These are phyloP conservation scores for Suillus discolor DNA, from an alignment of 768 basidiomycete genomes.

Conservation along the genomic window DNA sequence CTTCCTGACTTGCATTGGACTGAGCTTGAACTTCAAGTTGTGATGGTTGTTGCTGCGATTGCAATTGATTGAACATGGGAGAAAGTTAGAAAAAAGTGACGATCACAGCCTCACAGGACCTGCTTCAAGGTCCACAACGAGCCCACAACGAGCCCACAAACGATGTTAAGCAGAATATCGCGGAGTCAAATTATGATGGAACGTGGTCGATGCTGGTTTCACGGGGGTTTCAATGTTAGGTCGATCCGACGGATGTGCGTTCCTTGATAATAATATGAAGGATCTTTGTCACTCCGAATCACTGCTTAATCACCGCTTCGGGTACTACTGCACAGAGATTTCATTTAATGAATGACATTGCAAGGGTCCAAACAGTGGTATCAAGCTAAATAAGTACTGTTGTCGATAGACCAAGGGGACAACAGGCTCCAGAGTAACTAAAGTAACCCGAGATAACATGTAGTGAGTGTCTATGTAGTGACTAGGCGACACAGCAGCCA, in stretches of 20 bases:
- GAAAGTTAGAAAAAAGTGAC: neutral
- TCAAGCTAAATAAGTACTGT: slow-evolving; percentile 4
- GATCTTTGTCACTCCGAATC: neutral
- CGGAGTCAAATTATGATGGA: slow-evolving; percentile 9
- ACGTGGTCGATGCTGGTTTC: neutral
- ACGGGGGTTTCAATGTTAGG: neutral
- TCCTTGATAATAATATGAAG: neutral
- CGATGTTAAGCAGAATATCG: neutral
- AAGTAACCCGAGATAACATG: neutral
- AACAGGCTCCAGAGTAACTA: neutral
- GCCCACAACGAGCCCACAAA: neutral
- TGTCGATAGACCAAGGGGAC: neutral
- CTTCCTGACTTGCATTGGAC: slow-evolving; percentile 25
- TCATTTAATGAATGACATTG: neutral
- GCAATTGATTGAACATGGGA: slow-evolving; percentile 3
- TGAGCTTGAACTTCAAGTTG: slow-evolving; percentile 2
- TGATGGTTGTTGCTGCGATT: neutral
- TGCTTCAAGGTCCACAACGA: neutral
- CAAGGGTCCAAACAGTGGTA: neutral
- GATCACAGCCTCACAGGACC: neutral
- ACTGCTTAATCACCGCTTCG: neutral
- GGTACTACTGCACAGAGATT: neutral
- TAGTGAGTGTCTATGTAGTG: neutral
- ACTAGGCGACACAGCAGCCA: neutral
- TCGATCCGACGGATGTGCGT: neutral